Percentiles rank a stretch among this genome's conserved stretches.
These are phyloP conservation scores for Sporothrix protearum DNA, from an alignment of 2,329 filamentous ascomycete genomes.

Conservation along the genomic window DNA sequence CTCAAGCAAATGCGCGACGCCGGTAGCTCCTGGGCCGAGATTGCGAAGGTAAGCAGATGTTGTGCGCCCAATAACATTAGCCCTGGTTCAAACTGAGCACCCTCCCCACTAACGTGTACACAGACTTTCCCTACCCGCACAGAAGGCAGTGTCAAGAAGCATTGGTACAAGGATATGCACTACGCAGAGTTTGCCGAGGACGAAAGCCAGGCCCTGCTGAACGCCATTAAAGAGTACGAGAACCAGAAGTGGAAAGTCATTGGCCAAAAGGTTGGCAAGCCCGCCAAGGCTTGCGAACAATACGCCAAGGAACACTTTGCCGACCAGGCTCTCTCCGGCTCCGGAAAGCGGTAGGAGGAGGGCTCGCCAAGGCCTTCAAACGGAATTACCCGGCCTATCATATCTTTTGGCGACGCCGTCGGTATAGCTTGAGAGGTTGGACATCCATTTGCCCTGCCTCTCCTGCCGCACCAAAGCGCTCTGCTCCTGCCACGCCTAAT, in stretches of 20 bases:
- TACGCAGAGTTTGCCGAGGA: constrained; percentile 98
- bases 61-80: no score
- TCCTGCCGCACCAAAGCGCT: background rate
- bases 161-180: constrained; percentile 99
- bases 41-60: constrained; percentile 91
- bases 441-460: background rate
- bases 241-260: constrained; percentile 98
- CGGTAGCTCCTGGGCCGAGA: constrained; percentile 94
- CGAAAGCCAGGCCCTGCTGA: constrained; percentile 79
- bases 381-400: background rate
- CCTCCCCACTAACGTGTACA: background rate
- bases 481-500: background rate
- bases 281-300: constrained; percentile 78
- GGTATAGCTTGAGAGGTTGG: background rate
- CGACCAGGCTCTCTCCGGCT: constrained; percentile 40
- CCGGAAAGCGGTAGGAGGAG: constrained; percentile 38
- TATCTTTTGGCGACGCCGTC: background rate
- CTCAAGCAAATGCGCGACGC: constrained; percentile 92
- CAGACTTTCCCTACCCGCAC: constrained; percentile 89
- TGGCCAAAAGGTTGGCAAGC: constrained; percentile 94
- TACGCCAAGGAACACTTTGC: constrained; percentile 92
- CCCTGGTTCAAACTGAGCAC: background rate
- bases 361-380: background rate
- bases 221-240: constrained; percentile 97
- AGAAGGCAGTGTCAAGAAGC: constrained; percentile 97